Conservation (phyloP, 1,284 basidiomycete species). For the Sanghuangporus weigelae region DNA sequence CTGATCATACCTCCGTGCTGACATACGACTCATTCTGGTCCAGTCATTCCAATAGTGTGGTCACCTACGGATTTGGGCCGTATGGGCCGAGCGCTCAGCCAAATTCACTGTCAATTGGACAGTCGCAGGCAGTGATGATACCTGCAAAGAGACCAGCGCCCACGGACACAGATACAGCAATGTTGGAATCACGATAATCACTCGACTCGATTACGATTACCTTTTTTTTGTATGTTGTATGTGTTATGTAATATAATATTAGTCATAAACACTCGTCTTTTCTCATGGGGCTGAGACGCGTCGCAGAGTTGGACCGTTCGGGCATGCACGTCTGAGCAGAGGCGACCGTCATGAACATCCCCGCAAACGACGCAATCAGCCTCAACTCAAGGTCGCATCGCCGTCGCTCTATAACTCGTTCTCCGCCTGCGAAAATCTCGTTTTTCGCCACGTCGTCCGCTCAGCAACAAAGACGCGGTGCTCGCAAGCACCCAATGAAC, state of each 20-base stretch:
- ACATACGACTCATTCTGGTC: constrained; percentile 17
- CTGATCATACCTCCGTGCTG: background rate
- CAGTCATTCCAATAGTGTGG: background rate
- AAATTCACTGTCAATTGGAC: background rate
- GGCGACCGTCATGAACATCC: constrained; percentile 34
- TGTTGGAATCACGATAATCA: background rate
- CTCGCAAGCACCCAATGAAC: background rate
- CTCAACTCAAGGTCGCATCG: constrained; percentile 33
- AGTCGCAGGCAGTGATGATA: background rate
- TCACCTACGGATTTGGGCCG: background rate
- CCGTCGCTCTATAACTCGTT: constrained; percentile 31
- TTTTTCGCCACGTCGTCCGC: constrained; percentile 25
- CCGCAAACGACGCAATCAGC: constrained; percentile 49
- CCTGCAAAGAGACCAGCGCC: background rate
- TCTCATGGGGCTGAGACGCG: background rate
- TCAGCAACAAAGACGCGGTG: background rate
- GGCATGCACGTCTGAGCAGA: background rate
- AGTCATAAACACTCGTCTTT: background rate
- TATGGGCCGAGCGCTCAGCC: background rate
- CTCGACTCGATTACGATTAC: too few species aligned
- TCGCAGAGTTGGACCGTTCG: background rate
- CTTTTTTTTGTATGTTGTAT: background rate
- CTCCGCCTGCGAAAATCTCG: constrained; percentile 41
- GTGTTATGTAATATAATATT: background rate
- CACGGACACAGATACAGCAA: background rate